Evolutionary conservation across 352 stramenopile genomes (phyloP), one percentile per base, ranked within the genome.

Genomic region (Phytophthora rubi): DNA sequence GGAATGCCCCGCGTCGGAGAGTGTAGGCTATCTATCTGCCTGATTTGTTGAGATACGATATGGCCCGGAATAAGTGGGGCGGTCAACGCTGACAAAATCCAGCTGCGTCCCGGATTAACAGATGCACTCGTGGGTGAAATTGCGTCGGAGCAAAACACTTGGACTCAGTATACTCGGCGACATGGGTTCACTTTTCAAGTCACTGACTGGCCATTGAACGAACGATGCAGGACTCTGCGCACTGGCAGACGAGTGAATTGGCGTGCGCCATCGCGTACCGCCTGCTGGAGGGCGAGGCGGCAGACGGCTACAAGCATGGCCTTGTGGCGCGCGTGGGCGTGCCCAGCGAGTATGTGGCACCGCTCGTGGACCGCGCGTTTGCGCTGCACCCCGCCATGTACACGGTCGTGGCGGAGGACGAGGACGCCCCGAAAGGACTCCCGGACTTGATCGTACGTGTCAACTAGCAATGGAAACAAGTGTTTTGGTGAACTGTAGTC

Each of bases 381-480:
- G 76, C 76, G 23, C 53, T 76, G 35, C 76, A 86, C n/a, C 79
- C 79, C 0, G 79, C 79, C 37, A 71, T 84, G 60, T 86, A 83
- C 70, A 71, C 52, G 2, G 65, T 84, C 23, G 13, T 81, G 0
- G 21, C 59, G 3, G 59, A 76, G 3, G 64, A 79, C 3, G 47
- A 60, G n/a, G 51, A 68, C 9, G 45, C 58, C 2, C 28, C 48
- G 13, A 49, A 53, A 1, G 42, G 68, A 21, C 53, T 74, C 1
- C 76, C 75, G 5, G 68, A 82, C 70, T 53, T 86, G 10, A 77
- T 86, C 33, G 79, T 86, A 70, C 42, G 77, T 64, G 13, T 4
- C 30, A 7, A 3, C 48, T 65, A 12, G 15, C 51, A 23, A 10
- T 37, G 0, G 12, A 52, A 60, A 53, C 10, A 58, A 53, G 13